Evolutionary conservation across 2,329 filamentous ascomycete species (phyloP).

Genomic region (Fusarium hainanense): DNA sequence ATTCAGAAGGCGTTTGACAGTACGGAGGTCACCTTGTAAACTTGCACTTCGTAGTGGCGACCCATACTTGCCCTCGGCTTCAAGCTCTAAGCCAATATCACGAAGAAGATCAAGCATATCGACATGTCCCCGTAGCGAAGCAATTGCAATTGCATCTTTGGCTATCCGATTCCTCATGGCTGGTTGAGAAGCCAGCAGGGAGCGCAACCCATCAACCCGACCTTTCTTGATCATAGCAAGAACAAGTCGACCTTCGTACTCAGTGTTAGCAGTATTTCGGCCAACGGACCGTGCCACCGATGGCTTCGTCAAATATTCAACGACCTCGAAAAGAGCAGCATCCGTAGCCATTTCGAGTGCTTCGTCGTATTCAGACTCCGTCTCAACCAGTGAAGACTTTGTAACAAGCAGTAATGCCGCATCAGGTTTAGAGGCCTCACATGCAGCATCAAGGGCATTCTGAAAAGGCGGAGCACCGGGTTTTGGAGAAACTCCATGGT

Average conservation of each 20-base stretch:
- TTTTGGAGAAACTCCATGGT: background rate
- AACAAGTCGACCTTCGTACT: too few relatives aligned
- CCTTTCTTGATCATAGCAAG: background rate
- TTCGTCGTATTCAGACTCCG: background rate
- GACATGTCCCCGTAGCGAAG: background rate
- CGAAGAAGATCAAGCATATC: conserved; percentile 2
- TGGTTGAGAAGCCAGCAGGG: rapidly evolving
- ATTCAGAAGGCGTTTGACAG: background rate
- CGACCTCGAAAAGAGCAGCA: background rate
- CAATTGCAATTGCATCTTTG: conserved; percentile 14
- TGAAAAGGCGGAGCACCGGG: background rate
- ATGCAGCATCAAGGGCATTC: conserved; percentile 1
- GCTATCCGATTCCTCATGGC: background rate
- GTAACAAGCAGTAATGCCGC: background rate
- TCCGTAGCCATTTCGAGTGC: too few relatives aligned
- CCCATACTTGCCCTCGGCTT: conserved; percentile 15
- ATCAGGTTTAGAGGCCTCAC: background rate
- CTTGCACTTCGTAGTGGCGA: conserved; percentile 12
- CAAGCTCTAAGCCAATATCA: conserved; percentile 2
- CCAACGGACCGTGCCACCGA: background rate
- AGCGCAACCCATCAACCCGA: background rate
- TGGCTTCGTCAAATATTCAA: background rate
- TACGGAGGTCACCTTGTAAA: background rate
- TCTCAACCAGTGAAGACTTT: background rate
- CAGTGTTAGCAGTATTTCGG: background rate